phyloP scores from a whole-genome alignment of 2,329 filamentous ascomycete genomes.

The Salinomyces thailandicus region DNA sequence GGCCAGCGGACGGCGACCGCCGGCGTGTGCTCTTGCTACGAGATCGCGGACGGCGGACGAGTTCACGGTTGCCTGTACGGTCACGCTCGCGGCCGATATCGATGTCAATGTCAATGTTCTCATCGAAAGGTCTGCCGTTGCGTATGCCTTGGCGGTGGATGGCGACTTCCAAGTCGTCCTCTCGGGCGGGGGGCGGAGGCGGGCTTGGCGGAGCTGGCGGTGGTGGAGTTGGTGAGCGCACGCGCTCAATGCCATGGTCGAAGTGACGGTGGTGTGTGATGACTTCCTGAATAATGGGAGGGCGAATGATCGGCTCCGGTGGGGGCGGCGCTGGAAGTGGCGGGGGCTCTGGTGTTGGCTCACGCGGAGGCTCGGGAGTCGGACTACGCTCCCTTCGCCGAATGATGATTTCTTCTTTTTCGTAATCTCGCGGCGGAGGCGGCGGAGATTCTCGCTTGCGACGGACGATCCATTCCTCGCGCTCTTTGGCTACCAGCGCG shows the following conservation, averaged over 20 bases:
- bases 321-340: constrained; percentile 45
- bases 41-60: constrained; percentile 5
- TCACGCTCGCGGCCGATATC: constrained; percentile 30
- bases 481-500: constrained; percentile 26
- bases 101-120: constrained; percentile 57
- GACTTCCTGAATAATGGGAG: constrained; percentile 76
- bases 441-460: constrained; percentile 27
- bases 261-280: constrained; percentile 82
- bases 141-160: constrained; percentile 41
- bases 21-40: constrained; percentile 23
- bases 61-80: constrained; percentile 5
- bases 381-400: constrained; percentile 32
- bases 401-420: constrained; percentile 38
- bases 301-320: constrained; percentile 58
- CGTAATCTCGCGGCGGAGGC: constrained; percentile 25
- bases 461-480: constrained; percentile 28
- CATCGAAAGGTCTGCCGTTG: constrained; percentile 44
- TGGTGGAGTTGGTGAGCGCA: constrained; percentile 35
- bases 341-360: constrained; percentile 40
- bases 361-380: constrained; percentile 20
- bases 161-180: constrained; percentile 47
- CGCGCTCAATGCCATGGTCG: constrained; percentile 56
- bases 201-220: constrained; percentile 35
- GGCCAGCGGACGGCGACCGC: constrained; percentile 24
- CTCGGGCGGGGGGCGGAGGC: constrained; percentile 41